Evolutionary conservation across 305 asterid species (phyloP), one percentile per base, ranked within the genome.

Genomic region (Fraxinus paxiana): DNA sequence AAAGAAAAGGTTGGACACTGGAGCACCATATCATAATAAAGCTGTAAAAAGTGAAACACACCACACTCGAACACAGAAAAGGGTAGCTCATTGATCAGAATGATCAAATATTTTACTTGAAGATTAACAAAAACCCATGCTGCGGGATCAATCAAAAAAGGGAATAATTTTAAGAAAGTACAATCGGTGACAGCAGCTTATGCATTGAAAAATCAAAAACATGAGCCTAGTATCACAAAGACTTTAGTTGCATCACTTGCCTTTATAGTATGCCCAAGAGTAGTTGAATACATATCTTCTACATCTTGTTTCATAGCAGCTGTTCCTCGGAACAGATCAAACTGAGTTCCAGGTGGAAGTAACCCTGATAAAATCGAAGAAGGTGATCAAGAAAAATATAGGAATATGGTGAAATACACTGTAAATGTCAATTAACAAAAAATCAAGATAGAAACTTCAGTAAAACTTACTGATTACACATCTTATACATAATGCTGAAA

Each of bases 231-330:
- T 34, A 48, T 67, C 13, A 70, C 4, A 56, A 71, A 41, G 46
- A 81, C 77, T 59, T 70, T 70, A 80, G 73, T 34, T 76, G 81
- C 76, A 18, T 35, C 81, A 81, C 80, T 35, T 85, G 90, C 98
- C 96, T 92, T 96, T 63, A 94, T 96, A 82, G 97, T 92, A 86
- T 93, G 98, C 63, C 94, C 93, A 84, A 94, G 92, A 43, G 97
- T 90, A 85, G 98, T 96, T 34, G 98, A 97, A 83, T 88, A 91
- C 92, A 88, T 90, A 81, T 96, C 99, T 83, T 96, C 99, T 70
- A 91, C 96, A 84, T 96, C 99, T 89, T 96, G 99, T 80, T 96
- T 94, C 99, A 96, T 93, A 80, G 99, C 97, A 91, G 99, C 98
- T 31, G 98, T 90, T 86, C 99, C 99, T 83, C 98, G 88, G 84